Base-by-base conservation (phyloP, 1,284 basidiomycete genomes). In the Ceratobasidium sp. region DNA sequence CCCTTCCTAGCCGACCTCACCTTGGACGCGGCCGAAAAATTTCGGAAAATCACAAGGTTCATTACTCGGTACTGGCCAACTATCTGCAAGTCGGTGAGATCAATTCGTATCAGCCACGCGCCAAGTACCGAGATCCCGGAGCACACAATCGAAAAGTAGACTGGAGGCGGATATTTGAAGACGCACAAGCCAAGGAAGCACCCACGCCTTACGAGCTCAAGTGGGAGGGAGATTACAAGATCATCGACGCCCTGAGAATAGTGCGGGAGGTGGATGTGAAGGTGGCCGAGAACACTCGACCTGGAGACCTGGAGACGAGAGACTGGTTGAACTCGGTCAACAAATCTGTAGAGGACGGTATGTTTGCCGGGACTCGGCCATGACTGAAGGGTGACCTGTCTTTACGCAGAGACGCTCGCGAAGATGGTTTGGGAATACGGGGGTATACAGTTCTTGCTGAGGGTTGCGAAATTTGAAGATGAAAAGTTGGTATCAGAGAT, bases 401-500 rank as follows among this genome's bases (percentile, higher is more conserved):
- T 19, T 40, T 40, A 25, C 25, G n/a, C 17, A 43, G 61, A 37
- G 2, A n/a, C 19, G 11, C 43, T 13, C 37, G 61, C 61, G 2
- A 64, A 64, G 9, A 64, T 64, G 61, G 11, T 64, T 13, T 64
- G 61, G 61, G 61, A 64, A 29, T 64, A 64, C 13, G 61, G 61
- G 0, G 40, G 61, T 4, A 22, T 57, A 25, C 54, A 57, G 32
- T 57, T 57, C 8, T 32, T 57, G n/a, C 54, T 57, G 6, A 57
- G 32, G 25, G 13, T 57, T 11, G 54, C 54, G 8, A 29, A 32
- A 32, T 57, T 57, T 25, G 54, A 57, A 25, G 54, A 57, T 17
- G 32, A 57, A 25, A 32, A 15, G 3, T 9, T 22, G 13, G 54
- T 57, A 4, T 29, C 54, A 4, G 13, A 25, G 19, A 57, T 57